Conservation (phyloP, 2,329 filamentous ascomycete species). For the Beauveria brongniartii region DNA sequence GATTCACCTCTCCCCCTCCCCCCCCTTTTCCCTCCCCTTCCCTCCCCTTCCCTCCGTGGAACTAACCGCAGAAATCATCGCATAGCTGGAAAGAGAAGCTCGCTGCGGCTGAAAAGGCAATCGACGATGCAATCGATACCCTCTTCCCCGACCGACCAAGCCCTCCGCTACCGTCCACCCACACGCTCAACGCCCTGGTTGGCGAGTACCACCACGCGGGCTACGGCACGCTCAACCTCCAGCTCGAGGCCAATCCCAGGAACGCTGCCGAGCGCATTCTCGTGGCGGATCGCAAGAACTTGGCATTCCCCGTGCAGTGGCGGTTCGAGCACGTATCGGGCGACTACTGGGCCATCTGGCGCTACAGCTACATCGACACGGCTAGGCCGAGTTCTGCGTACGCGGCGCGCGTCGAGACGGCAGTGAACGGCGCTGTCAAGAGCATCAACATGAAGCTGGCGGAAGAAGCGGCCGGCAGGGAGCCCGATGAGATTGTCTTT, state of each 20-base stretch:
- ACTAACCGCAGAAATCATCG: neutral
- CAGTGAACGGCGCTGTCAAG: neutral
- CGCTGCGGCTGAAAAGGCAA: slow-evolving; percentile 9
- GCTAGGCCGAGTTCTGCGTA: neutral
- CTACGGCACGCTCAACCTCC: slow-evolving; percentile 25
- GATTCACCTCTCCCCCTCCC: too few species aligned
- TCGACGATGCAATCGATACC: slow-evolving; percentile 24
- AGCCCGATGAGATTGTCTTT: neutral
- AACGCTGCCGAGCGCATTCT: slow-evolving; percentile 16
- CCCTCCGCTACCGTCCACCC: slow-evolving; percentile 26
- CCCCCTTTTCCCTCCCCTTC: too few species aligned
- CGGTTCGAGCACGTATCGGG: slow-evolving; percentile 22
- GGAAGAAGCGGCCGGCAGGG: neutral
- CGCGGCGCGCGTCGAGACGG: neutral
- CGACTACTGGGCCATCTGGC: slow-evolving; percentile 21
- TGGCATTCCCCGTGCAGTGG: slow-evolving; percentile 17
- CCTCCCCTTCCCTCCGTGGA: neutral
- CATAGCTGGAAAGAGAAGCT: neutral
- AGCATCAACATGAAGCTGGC: neutral
- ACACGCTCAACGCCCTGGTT: slow-evolving; percentile 24
- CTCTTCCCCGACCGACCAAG: slow-evolving; percentile 31
- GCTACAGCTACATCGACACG: neutral
- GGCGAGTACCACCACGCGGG: slow-evolving; percentile 38
- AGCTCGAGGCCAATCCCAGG: slow-evolving; percentile 12
- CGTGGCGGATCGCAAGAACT: slow-evolving; percentile 17